phyloP scores from a whole-genome alignment of 345 rosid genomes.

The Laguncularia racemosa region DNA sequence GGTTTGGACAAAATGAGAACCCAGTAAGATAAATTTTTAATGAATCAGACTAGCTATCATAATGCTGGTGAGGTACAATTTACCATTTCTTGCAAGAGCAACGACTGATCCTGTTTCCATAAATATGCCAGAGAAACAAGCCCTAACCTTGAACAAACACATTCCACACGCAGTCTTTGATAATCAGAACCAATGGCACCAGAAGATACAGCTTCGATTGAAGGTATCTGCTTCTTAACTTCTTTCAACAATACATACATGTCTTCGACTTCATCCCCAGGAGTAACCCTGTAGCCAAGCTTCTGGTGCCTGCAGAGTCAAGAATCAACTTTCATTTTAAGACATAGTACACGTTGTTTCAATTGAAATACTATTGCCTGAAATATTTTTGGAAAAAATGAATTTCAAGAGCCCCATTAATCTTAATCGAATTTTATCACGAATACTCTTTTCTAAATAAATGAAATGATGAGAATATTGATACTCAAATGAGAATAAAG shows the following conservation, averaged over 20 bases:
- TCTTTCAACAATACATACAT: conserved; percentile 72
- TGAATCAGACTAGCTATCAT: conserved; percentile 2
- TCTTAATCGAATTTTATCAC: too few species aligned
- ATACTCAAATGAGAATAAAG: conserved; percentile 10
- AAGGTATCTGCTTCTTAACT: conserved; percentile 82
- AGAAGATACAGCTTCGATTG: conserved; percentile 71
- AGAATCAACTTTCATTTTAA: neutral
- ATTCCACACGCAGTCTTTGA: conserved; percentile 90
- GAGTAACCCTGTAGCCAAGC: conserved; percentile 60
- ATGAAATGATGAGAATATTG: neutral
- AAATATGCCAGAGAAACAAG: conserved; percentile 93
- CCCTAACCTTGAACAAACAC: conserved; percentile 97
- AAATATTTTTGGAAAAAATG: neutral
- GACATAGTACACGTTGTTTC: neutral
- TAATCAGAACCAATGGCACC: conserved; percentile 99
- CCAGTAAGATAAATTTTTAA: conserved; percentile 10
- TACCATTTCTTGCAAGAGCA: conserved; percentile 98
- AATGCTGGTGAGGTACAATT: conserved; percentile 12
- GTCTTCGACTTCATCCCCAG: conserved; percentile 93
- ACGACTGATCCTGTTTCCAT: conserved; percentile 96
- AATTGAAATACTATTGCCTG: neutral
- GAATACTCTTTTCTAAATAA: neutral
- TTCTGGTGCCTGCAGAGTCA: conserved; percentile 48
- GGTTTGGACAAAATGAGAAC: conserved; percentile 15
- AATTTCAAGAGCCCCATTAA: too few species aligned